Evolutionary conservation across 768 basidiomycete species (phyloP), one percentile per base, ranked within the genome.

Genomic region (Plicaturopsis crispa): DNA sequence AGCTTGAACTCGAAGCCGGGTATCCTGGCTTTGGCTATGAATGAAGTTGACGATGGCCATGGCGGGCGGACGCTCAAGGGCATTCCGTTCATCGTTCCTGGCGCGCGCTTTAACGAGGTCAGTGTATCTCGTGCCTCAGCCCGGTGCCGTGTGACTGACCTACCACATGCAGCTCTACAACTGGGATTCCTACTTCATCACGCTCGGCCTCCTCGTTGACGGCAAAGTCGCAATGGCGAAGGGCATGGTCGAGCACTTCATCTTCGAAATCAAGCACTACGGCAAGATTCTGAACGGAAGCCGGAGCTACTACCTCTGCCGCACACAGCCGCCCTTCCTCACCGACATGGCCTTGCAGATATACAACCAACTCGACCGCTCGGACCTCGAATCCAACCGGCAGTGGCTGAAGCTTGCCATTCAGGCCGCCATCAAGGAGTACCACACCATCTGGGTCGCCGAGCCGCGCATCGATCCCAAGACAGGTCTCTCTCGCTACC

Each of bases 341-440:
- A 98, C 94, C 32, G 94, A 99, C 59, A 91, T 99, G 83, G 91
- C 93, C 1, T 72, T 98, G 26, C 96, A 98, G 58, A 94, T 97
- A 56, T 98, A 86, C 68, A 93, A 93, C 54, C 92, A 92, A 55
- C 78, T 97, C 39, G 91, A 96, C 51, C 81, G 87, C 33, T 80
- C 79, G 1, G 84, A 92, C 45, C 60, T 80, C 42, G 78, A 78
- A 23, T 43, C 60, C 31, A 94, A 96, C 67, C 84, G 84, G 14
- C 66, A 69, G 32, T 99, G 93, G 92, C 75, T 99, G 42, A 96
- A 92, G 61, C 80, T 84, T 6, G 94, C 93, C 3, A 96, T 99
- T 41, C 88, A 87, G 57, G 93, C 93, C 7, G 94, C 94, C 19
- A 92, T 99, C 67, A 96, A 97, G 63, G 94, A 99, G 56, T 99